Conservation (phyloP, 2,329 filamentous ascomycete species). For the Fusarium sp. region DNA sequence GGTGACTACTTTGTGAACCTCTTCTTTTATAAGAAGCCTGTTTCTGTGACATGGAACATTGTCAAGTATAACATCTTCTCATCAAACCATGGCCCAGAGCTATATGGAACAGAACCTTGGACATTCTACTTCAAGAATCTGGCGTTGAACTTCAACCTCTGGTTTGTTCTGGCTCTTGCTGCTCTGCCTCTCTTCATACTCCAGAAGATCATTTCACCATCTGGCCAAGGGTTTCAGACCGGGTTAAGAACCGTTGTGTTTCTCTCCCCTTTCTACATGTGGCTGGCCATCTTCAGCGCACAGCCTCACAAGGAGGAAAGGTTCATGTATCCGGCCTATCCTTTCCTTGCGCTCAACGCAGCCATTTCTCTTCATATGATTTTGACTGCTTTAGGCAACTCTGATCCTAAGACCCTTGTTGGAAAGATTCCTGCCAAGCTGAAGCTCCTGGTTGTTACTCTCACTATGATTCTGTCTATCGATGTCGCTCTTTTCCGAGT, state of each 20-base stretch:
- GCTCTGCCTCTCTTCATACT: constrained; percentile 79
- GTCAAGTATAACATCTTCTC: constrained; percentile 96
- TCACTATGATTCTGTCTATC: constrained; percentile 70
- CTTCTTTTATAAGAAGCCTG: constrained; percentile 84
- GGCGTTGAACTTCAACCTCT: constrained; percentile 92
- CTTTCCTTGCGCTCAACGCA: constrained; percentile 88
- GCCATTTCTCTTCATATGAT: constrained; percentile 85
- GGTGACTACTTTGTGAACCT: constrained; percentile 78
- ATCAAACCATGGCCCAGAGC: constrained; percentile 81
- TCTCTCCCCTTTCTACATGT: constrained; percentile 89
- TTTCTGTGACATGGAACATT: constrained; percentile 88
- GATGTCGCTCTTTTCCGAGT: constrained; percentile 76
- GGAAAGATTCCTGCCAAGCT: constrained; percentile 78
- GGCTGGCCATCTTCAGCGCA: constrained; percentile 88
- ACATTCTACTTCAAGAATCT: constrained; percentile 95
- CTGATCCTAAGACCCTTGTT: constrained; percentile 71
- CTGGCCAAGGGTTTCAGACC: constrained; percentile 71
- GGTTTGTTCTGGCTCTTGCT: constrained; percentile 83
- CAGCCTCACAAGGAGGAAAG: constrained; percentile 98
- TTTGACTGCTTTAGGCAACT: constrained; percentile 77
- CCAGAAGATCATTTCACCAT: constrained; percentile 73
- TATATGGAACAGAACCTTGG: constrained; percentile 97
- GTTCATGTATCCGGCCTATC: constrained; percentile 98
- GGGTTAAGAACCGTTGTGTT: constrained; percentile 82
- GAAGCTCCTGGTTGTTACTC: constrained; percentile 73